Base-by-base conservation (phyloP, 306 rosid genomes). In the Cucurbita ficifolia region DNA sequence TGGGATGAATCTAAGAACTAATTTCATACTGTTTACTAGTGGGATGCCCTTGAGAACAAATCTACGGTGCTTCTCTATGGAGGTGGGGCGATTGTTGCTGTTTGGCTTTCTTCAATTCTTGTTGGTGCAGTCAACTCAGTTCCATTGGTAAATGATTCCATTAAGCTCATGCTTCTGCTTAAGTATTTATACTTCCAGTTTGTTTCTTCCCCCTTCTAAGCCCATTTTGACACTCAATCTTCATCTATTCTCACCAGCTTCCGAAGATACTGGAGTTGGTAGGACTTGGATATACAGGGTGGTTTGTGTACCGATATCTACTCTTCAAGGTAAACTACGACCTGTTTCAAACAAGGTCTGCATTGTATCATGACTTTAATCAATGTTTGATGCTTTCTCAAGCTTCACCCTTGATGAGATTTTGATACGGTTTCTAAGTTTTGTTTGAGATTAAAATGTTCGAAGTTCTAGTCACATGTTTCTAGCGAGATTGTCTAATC, bases 221-320 rank as follows among this genome's bases (percentile, higher is more conserved):
- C 18, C 54, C 39, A n/a, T 39, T 39, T 72, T 77, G 64, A 60
- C n/a, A 75, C 77, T 72, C 35, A 67, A 1, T 10, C 10, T 75
- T 38, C 63, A 14, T 79, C 10, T 21, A 29, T 29, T 43, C 46
- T 54, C 61, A 68, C 67, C 96, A 95, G 99, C 96, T 95, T 79
- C 99, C 99, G 35, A 95, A 91, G 89, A 38, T 95, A 72, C 48
- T 95, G 89, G 99, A 95, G 84, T 85, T 95, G 88, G 99, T 95
- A 59, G 99, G 99, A 79, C 90, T 95, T 69, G 99, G 96, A 60
- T 95, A 95, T 78, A 91, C 99, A 0, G 99, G 99, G 60, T 95
- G 99, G 99, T 95, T 95, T 48, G 99, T 95, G 82, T 95, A 95
- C 83, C 97, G 99, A 39, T 95, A 95, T 86, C 96, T 95, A 76